phyloP scores from a whole-genome alignment of 2,329 filamentous ascomycete species.

The Diaporthe vaccinii region DNA sequence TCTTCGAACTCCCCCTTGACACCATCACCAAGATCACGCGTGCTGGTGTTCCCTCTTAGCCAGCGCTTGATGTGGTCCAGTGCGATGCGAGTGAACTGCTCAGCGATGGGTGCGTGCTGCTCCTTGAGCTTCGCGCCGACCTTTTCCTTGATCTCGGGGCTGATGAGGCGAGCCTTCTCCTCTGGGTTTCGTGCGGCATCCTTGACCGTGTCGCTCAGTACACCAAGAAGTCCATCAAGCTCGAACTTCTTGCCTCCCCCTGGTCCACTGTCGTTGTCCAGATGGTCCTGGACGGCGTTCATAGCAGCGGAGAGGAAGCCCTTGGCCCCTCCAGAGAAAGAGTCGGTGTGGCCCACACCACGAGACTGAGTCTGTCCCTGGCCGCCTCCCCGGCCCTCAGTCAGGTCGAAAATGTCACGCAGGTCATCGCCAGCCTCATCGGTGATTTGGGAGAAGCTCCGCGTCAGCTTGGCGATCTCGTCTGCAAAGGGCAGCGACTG shows the following conservation, averaged over 20 bases:
- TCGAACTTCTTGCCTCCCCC: conserved; percentile 51
- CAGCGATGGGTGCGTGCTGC: conserved; percentile 59
- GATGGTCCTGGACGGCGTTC: conserved; percentile 52
- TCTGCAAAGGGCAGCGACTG: conserved; percentile 60
- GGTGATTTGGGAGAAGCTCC: conserved; percentile 55
- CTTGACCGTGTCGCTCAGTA: conserved; percentile 58
- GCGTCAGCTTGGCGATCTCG: conserved; percentile 58
- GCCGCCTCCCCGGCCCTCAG: conserved; percentile 48
- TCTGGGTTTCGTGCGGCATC: conserved; percentile 60
- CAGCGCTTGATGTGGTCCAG: conserved; percentile 62
- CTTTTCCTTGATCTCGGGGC: conserved; percentile 61
- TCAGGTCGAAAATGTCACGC: conserved; percentile 59
- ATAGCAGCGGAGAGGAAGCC: conserved; percentile 59
- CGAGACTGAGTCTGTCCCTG: conserved; percentile 45
- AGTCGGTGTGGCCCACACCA: conserved; percentile 44
- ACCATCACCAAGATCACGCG: conserved; percentile 58
- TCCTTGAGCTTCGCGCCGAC: conserved; percentile 56
- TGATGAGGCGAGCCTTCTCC: conserved; percentile 60
- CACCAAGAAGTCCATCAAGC: conserved; percentile 58
- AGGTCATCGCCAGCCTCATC: conserved; percentile 59
- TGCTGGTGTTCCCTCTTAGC: conserved; percentile 58
- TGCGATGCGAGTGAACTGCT: conserved; percentile 61
- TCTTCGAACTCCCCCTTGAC: conserved; percentile 60
- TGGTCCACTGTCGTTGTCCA: conserved; percentile 48
- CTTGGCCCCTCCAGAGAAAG: conserved; percentile 43